Conservation (phyloP, 129 eudicot species). For the Apium graveolens region DNA sequence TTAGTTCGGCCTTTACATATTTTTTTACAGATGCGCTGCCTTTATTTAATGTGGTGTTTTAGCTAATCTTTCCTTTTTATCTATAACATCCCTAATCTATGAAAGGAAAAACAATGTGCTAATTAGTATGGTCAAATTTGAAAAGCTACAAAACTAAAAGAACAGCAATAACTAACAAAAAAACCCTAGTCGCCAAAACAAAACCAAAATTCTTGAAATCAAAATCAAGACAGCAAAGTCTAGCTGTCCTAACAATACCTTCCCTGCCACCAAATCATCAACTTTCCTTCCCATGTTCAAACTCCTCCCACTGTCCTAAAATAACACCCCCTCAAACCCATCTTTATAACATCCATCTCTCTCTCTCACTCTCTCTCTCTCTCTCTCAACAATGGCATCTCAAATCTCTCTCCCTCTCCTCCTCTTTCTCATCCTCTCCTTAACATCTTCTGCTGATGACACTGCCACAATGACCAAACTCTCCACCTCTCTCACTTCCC, state of each 20-base stretch:
- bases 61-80: too few relatives aligned
- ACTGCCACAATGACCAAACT: slow-evolving; percentile 35
- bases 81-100: too few relatives aligned
- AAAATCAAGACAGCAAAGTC: background rate
- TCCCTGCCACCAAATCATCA: background rate
- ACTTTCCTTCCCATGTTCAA: slow-evolving; percentile 6
- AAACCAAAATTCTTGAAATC: background rate
- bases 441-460: slow-evolving; percentile 39
- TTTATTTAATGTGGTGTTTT: too few relatives aligned
- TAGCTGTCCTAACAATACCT: slow-evolving; percentile 4
- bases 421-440: slow-evolving; percentile 19
- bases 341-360: too few relatives aligned
- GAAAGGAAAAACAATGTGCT: background rate
- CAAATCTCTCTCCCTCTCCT: background rate
- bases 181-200: background rate
- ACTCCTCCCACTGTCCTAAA: background rate
- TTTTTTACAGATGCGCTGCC: too few relatives aligned
- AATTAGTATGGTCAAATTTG: too few relatives aligned
- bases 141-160: background rate
- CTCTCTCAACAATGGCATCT: slow-evolving; percentile 13
- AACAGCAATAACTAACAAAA: background rate
- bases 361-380: background rate
- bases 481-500: slow-evolving; percentile 16
- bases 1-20: too few relatives aligned
- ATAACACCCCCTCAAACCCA: background rate